A percentile compares a stretch with the other conserved stretches of the same genome.
These are phyloP conservation scores for Trichoderma parareesei DNA, from an alignment of 495 filamentous ascomycete genomes.

Conservation along the genomic window DNA sequence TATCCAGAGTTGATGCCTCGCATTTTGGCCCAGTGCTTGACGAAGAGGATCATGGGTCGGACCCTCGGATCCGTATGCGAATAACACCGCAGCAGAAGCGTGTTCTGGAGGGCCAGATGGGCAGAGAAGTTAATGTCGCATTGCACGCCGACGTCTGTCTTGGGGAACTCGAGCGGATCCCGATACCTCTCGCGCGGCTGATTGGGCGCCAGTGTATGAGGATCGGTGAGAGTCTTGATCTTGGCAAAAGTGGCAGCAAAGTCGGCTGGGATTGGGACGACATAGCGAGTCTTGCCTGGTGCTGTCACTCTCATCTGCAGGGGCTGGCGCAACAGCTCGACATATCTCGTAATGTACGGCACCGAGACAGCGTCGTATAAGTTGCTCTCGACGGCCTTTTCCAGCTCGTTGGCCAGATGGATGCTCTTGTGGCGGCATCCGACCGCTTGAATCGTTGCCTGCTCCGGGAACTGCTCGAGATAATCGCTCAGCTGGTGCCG, in stretches of 20 bases:
- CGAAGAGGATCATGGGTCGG: constrained; percentile 64
- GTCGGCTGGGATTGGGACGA: constrained; percentile 21
- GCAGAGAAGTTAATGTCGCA: constrained; percentile 85
- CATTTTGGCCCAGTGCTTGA: constrained; percentile 77
- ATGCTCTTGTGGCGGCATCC: constrained; percentile 36
- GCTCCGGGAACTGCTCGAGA: constrained; percentile 13
- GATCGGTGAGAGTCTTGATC: constrained; percentile 32
- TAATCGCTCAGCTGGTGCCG: constrained; percentile 31
- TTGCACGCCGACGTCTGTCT: constrained; percentile 59
- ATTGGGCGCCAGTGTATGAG: constrained; percentile 35
- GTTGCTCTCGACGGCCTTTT: constrained; percentile 34
- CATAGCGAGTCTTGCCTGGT: constrained; percentile 15
- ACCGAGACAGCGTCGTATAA: constrained; percentile 26
- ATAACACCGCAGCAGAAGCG: constrained; percentile 68
- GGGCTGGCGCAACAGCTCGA: constrained; percentile 23
- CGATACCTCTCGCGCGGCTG: constrained; percentile 40
- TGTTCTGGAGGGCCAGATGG: constrained; percentile 70
- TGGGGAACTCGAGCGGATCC: constrained; percentile 63
- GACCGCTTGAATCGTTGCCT: constrained; percentile 21
- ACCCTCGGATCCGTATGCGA: constrained; percentile 65
- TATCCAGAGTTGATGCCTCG: constrained; percentile 77
- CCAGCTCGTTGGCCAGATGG: constrained; percentile 41
- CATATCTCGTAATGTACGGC: constrained; percentile 31
- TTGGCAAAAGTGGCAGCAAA: constrained; percentile 19
- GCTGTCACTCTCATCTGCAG: constrained; percentile 6